phyloP scores from a whole-genome alignment of 1,284 basidiomycete genomes.

The Ceratobasidium sp. region DNA sequence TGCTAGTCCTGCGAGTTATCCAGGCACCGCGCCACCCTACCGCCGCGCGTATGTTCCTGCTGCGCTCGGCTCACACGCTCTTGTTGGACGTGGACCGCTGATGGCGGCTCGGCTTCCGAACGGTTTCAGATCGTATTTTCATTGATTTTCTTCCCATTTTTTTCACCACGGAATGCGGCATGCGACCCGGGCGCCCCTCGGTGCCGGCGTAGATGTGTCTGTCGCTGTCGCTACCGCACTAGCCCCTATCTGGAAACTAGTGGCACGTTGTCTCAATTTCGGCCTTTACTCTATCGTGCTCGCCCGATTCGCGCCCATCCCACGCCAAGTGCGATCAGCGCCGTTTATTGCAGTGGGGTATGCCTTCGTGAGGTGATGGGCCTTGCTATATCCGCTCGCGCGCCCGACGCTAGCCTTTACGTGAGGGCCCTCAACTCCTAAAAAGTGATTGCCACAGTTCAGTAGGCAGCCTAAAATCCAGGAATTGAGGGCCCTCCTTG shows the following conservation, averaged over 20 bases:
- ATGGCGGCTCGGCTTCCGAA: too few relatives aligned
- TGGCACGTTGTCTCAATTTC: conserved; percentile 17
- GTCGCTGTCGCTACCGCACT: too few relatives aligned
- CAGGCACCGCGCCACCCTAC: conserved; percentile 34
- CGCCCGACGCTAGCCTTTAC: neutral
- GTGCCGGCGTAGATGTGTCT: too few relatives aligned
- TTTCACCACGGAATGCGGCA: too few relatives aligned
- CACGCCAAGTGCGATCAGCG: conserved; percentile 24
- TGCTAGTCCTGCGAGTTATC: neutral
- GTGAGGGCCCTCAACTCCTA: too few relatives aligned
- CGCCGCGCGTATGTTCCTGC: too few relatives aligned
- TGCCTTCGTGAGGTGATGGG: neutral
- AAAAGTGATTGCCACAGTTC: too few relatives aligned
- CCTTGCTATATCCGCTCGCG: conserved; percentile 7
- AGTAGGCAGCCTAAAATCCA: too few relatives aligned
- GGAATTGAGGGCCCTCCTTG: neutral
- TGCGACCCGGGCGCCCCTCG: too few relatives aligned
- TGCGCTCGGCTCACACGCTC: conserved; percentile 2
- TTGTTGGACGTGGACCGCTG: neutral
- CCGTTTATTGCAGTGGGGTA: conserved; percentile 6
- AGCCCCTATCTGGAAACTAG: neutral
- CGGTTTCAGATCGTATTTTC: too few relatives aligned
- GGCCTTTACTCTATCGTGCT: neutral
- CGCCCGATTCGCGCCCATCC: conserved; percentile 12
- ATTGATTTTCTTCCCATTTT: too few relatives aligned